Base-by-base conservation (phyloP, 1,284 basidiomycete genomes). In the Leccinum fuscescens region DNA sequence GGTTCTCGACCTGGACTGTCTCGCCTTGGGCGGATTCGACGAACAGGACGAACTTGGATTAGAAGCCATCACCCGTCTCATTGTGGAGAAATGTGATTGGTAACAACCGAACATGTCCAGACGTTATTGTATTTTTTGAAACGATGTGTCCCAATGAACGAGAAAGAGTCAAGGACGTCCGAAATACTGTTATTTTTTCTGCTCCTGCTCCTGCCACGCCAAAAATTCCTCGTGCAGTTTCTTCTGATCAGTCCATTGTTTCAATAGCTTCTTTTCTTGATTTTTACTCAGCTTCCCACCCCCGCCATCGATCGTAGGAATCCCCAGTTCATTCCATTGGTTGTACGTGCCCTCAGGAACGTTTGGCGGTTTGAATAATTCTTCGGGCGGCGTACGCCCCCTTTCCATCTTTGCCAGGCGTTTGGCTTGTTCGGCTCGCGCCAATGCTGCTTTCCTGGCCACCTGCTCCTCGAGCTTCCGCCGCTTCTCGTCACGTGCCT, bases 401-500 rank as follows among this genome's bases (percentile, higher is more conserved):
- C 90, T 93, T 73, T 96, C 93, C 12, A 99, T 78, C 72, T 89
- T 90, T 58, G 88, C 89, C n/a, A 87, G 70, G 58, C 90, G 90
- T 72, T 93, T 94, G 61, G 84, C 82, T 57, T 88, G 86, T 64
- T 89, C 92, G 8, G 86, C 88, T 63, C 88, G 89, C 3, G 82
- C 83, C 7, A 82, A 78, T 0, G 88, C 90, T 3, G 87, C 90
- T 72, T 97, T 96, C 71, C 92, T 90, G 9, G 86, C 88, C 0
- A 84, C 84, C 74, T 96, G 96, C 22, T 89, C 92, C 58, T 90
- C 88, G 1, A 79, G 79, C 49, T 82, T 80, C 1, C 84, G 86
- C n/a, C 88, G 86, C 78, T 98, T 98, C 71, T 96, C 96, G 62
- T 97, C 94, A 54, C 94, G 86, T 0, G 88, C 89, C 66, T 84